Base-by-base conservation (phyloP, 805 yeast genomes). In the Candida orba region DNA sequence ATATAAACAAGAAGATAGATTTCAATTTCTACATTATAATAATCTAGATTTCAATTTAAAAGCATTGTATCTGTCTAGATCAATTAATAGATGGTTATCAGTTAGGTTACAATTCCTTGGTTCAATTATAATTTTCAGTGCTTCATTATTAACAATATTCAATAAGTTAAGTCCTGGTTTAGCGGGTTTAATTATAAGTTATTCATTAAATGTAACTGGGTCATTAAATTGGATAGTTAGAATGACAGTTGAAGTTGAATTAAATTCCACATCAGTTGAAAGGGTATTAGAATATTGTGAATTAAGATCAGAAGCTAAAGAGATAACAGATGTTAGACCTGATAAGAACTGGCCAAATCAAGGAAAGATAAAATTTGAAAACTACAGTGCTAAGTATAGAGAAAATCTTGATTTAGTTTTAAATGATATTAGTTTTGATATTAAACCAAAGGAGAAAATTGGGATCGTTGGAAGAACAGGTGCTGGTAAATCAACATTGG, bases 401-500 rank as follows among this genome's bases (percentile, higher is more conserved):
- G 74, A 67, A 9, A 73, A 76, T 49, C 61, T 78, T 38, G 84
- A 76, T 43, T 79, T 79, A 1, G 86, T 81, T 4, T 62, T 82
- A 53, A 73, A 67, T 35, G 57, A 71, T 34, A 65, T 81, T 33
- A 58, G 59, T 15, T 50, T 81, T 24, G 58, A 66, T 3, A 70
- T 82, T 36, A 63, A 70, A 20, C 66, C 84, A 3, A 60, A 66
- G 25, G 87, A 82, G 50, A 82, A 82, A 52, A 62, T 82, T 48
- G 89, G 89, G 42, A 78, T 82, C 52, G 88, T 81, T 39, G 89
- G 89, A 14, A 70, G 89, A 61, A 82, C 90, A 1, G 89, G 90
- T 37, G 86, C 90, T 4, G 90, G 90, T 41, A 81, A 81, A 50
- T 75, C 82, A 1, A 72, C 85, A 0, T 63, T 81, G 39, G 73